Conservation (phyloP, 108 stramenopile species). For the Epithemia pelagica region DNA sequence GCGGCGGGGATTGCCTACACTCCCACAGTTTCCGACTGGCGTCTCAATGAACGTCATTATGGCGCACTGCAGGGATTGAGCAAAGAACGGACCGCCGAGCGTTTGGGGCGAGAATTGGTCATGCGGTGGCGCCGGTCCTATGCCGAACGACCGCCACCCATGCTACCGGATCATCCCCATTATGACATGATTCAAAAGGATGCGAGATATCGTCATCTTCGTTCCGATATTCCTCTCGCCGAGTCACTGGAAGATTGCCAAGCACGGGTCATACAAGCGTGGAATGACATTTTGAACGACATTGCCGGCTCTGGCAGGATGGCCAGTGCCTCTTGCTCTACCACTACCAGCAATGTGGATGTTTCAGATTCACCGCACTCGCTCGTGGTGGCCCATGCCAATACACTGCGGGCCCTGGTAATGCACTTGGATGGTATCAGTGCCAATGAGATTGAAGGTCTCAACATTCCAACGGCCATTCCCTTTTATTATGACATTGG, state of each 20-base stretch:
- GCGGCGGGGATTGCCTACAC: constrained; percentile 22
- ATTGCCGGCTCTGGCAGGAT: not conserved
- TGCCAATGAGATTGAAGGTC: constrained; percentile 31
- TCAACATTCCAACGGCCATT: constrained; percentile 57
- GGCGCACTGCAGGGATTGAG: constrained; percentile 45
- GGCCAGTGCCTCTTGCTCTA: constrained; percentile 15
- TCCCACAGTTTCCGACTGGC: constrained; percentile 27
- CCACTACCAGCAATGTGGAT: too few species aligned
- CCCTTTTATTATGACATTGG: constrained; percentile 48
- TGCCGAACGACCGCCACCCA: constrained; percentile 20
- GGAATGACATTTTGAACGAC: constrained; percentile 12
- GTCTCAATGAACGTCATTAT: constrained; percentile 54
- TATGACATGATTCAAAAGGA: constrained; percentile 19
- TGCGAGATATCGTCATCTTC: constrained; percentile 6
- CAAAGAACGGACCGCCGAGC: constrained; percentile 45
- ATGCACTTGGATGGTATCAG: constrained; percentile 44
- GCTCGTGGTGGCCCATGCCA: constrained; percentile 49
- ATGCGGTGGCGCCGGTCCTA: constrained; percentile 21
- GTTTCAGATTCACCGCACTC: constrained; percentile 10
- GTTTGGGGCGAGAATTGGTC: constrained; percentile 14
- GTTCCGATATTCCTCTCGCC: constrained; percentile 7
- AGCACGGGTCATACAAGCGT: constrained; percentile 16
- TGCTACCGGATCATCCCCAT: constrained; percentile 28
- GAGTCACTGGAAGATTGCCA: constrained; percentile 30
- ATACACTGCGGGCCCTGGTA: constrained; percentile 35